These are phyloP conservation scores for Geotrichum klebahnii DNA, from an alignment of 1,139 yeast genomes.

Conservation along the genomic window DNA sequence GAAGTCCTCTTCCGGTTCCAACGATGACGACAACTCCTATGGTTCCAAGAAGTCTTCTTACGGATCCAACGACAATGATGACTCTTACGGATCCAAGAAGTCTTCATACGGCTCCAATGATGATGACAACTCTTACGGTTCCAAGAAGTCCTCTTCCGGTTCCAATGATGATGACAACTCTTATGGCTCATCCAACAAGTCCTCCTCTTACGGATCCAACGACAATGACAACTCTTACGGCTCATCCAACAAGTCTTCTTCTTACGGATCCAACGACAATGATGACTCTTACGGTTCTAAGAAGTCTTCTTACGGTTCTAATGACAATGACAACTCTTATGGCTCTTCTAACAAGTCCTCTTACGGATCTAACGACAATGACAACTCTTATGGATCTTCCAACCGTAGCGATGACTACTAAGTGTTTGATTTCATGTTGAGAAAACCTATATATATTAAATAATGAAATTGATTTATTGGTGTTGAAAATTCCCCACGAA, in stretches of 20 bases:
- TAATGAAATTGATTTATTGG: no score
- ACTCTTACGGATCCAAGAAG: constrained; percentile 19
- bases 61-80: constrained; percentile 16
- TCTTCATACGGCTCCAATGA: constrained; percentile 16
- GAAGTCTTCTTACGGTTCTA: constrained; percentile 19
- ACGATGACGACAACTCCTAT: constrained; percentile 10
- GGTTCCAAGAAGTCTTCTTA: constrained; percentile 12
- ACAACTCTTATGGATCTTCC: constrained; percentile 24
- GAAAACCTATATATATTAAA: no score
- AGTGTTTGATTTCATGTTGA: no score
- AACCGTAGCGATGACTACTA: no score
- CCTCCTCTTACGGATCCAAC: constrained; percentile 21
- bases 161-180: constrained; percentile 25
- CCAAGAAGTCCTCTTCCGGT: no score
- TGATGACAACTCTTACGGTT: no score
- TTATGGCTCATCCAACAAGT: constrained; percentile 20
- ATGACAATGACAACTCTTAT: constrained; percentile 29
- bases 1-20: constrained; percentile 28
- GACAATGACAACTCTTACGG: constrained; percentile 18
- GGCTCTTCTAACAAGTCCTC: constrained; percentile 29
- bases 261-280: no score
- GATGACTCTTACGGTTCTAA: constrained; percentile 19
- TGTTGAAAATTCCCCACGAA: no score
- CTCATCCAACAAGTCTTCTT: constrained; percentile 7
- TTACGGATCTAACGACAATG: constrained; percentile 22